Evolutionary conservation across 768 basidiomycete genomes (phyloP).

Genomic region (Psilocybe subaeruginosa): DNA sequence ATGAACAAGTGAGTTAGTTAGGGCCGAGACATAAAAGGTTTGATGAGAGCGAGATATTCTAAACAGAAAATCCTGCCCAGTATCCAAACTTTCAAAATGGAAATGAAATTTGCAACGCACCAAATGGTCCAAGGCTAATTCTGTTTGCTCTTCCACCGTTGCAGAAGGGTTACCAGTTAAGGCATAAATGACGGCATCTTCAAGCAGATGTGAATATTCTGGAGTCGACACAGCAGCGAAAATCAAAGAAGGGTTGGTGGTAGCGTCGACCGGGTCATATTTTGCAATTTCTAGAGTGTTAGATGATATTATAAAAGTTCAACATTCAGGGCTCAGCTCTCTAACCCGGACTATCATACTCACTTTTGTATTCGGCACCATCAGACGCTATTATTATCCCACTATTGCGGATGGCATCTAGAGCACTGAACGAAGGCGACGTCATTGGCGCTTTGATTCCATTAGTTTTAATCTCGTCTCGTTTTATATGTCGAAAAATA

Average conservation of each 20-base stretch:
- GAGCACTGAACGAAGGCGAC: slow-evolving; percentile 18
- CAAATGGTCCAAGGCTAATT: slow-evolving; percentile 32
- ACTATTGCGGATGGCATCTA: slow-evolving; percentile 29
- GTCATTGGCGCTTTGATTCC: not conserved
- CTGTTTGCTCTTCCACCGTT: slow-evolving; percentile 22
- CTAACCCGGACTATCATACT: slow-evolving; percentile 1
- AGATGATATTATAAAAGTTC: not conserved
- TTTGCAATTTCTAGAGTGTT: slow-evolving; percentile 29
- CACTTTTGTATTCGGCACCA: slow-evolving; percentile 36
- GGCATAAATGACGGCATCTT: slow-evolving; percentile 31
- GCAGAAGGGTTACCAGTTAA: slow-evolving; percentile 9
- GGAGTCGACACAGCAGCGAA: slow-evolving; percentile 34
- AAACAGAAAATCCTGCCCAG: no score
- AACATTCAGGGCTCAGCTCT: no score
- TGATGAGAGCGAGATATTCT: no score
- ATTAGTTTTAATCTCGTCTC: not conserved
- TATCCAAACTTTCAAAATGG: no score
- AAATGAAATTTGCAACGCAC: slow-evolving; percentile 19
- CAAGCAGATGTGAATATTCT: slow-evolving; percentile 33
- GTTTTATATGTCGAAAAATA: not conserved
- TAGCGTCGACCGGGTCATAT: slow-evolving; percentile 36
- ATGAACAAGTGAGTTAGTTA: not conserved
- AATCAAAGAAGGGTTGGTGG: slow-evolving; percentile 38
- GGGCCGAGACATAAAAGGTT: no score
- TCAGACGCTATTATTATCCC: slow-evolving; percentile 37